Base-by-base conservation (phyloP, 202 grass and related monocot genomes). In the Setaria viridis region DNA sequence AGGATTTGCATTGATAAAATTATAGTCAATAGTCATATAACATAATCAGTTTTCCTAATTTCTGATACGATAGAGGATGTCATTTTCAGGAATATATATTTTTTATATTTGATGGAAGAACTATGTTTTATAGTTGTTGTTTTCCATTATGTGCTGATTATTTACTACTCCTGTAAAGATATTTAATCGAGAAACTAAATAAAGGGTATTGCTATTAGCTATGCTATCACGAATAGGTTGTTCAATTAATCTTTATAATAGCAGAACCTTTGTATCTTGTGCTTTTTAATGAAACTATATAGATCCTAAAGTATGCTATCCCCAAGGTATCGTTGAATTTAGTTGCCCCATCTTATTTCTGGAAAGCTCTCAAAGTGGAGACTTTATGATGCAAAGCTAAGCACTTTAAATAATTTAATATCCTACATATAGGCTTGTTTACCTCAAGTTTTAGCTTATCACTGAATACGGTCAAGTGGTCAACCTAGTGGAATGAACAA, bases 221-320 rank as follows among this genome's bases (percentile, higher is more conserved):
- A 60, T 79, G 49, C 42, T 86, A 51, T 43, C 67, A 67, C 51
- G 76, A 59, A 37, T 83, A 79, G 51, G 16, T 11, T 49, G 16
- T 11, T 49, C 33, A 83, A 12, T 42, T 83, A 86, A 46, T 79
- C 41, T 78, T 67, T 35, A 68, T 82, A 47, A 16, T 78, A 58
- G 66, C 55, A 58, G 65, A 86, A 11, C 8, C 14, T 62, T 86
- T 21, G 79, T 67, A 74, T 67, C 32, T 43, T 83, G 43, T 66
- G 83, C 21, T 67, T 73, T 46, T 83, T 83, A 41, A 62, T 87
- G 41, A 68, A 74, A 50, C 16, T 67, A 19, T 62, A 39, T 78
- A 83, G 79, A 73, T 43, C 49, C 5, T 67, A 79, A 67, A 51
- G 29, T 53, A 79, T 50, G 39, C 73, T 83, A 86, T 45, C 56